Evolutionary conservation across 1,284 basidiomycete genomes (phyloP), one percentile per base, ranked within the genome.

Genomic region (Ganoderma meredithae): DNA sequence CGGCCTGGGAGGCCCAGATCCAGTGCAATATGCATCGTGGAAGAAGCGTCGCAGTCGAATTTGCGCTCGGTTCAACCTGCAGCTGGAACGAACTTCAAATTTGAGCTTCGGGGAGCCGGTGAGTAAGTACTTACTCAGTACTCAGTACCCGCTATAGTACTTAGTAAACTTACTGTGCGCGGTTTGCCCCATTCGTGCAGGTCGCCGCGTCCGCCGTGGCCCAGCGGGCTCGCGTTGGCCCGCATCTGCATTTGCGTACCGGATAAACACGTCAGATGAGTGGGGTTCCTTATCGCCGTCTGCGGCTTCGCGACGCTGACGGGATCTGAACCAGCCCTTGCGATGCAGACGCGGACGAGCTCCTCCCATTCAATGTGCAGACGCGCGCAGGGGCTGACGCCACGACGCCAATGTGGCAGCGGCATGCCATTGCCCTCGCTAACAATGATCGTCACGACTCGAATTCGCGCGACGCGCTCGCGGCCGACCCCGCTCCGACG

Each of bases 191-290:
- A 22, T 52, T 52, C 3, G n/a, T 25, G 47, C 10, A 52, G 22
- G 22, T 52, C 47, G 22, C 47, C 47, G 10, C 10, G 47, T 22
- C 8, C n/a, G 44, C n/a, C 8, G 10, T 10, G 36, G 36, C 36
- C 36, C 36, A 39, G 47, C 47, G 25, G 22, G 12, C 13, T 39
- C 7, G 36, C 36, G 36, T 39, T 25, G 36, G 36, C 36, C 36
- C 36, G 36, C 13, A 49, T 25, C 47, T 22, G 47, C 47, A 25
- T 27, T 22, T 52, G 25, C 47, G 47, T 15, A 25, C 25, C 47
- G 47, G 47, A 52, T 15, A 25, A 52, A 52, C 47, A 52, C 15
- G 47, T 52, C 47, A 52, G 47, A 52, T 52, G 47, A 12, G 47
- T 27, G 10, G 31, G 31, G n/a, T 52, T 52, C 22, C 47, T 52